These are phyloP conservation scores for Mucor saturninus DNA, from an alignment of 371 early-diverging fungal species.

Conservation along the genomic window DNA sequence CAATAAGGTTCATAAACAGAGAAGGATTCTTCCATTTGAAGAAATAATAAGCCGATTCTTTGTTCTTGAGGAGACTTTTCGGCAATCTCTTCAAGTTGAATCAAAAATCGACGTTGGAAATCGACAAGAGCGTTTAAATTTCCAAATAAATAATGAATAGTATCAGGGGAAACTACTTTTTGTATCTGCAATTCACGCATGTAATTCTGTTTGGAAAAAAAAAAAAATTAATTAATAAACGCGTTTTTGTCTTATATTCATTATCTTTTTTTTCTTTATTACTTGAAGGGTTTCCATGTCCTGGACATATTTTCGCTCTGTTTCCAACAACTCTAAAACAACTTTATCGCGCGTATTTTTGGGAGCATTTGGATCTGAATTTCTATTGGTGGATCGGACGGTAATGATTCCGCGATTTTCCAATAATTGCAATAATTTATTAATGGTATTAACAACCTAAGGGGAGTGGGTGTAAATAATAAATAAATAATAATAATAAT, in stretches of 20 bases:
- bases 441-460: slow-evolving; percentile 71
- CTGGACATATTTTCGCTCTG: slow-evolving; percentile 93
- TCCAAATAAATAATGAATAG: slow-evolving; percentile 84
- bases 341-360: slow-evolving; percentile 86
- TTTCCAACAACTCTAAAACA: slow-evolving; percentile 88
- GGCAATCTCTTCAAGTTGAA: slow-evolving; percentile 87
- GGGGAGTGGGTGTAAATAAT: not conserved
- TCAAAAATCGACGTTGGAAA: slow-evolving; percentile 94
- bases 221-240: slow-evolving; percentile 1
- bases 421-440: slow-evolving; percentile 69
- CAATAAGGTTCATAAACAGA: slow-evolving; percentile 94
- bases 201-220: slow-evolving; percentile 42
- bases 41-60: slow-evolving; percentile 82
- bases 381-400: slow-evolving; percentile 55
- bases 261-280: slow-evolving; percentile 14
- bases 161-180: slow-evolving; percentile 75
- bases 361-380: slow-evolving; percentile 63
- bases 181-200: slow-evolving; percentile 64
- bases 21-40: slow-evolving; percentile 86
- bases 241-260: slow-evolving; percentile 1
- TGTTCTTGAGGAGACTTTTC: slow-evolving; percentile 79
- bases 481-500: slow-evolving; percentile 8
- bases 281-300: slow-evolving; percentile 89
- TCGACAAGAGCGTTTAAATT: slow-evolving; percentile 93
- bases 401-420: slow-evolving; percentile 73